Evolutionary conservation across 805 yeast genomes (phyloP), one percentile per base, ranked within the genome.

Genomic region (Ogataea dorogensis): DNA sequence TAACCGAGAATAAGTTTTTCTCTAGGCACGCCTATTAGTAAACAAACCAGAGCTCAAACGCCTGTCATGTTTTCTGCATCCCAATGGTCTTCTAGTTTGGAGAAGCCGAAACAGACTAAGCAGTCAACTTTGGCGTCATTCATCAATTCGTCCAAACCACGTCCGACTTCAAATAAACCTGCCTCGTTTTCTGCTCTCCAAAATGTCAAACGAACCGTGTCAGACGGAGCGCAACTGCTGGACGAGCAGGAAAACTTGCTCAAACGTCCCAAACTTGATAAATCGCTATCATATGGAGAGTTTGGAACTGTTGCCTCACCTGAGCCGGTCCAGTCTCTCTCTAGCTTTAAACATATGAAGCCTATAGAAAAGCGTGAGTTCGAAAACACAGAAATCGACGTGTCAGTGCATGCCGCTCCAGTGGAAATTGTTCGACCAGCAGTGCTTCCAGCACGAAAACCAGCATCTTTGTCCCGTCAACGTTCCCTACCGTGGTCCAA

Each of bases 281-380:
- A 26, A 7, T 11, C 28, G 5, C 9, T 26, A 6, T 33, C 32
- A 5, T 17, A 16, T 27, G 33, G 27, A 8, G 32, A 15, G 15
- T 34, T 34, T 34, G 32, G 33, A 30, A 8, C 15, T 12, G 15
- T 16, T 11, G 33, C 30, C 8, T 10, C 25, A 7, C 7, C 22
- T 7, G 12, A 25, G 17, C n/a, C 20, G 9, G 18, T 17, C 3
- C 8, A 21, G 7, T 18, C 17, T 8, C 12, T 36, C 3, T 24
- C 33, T 11, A 51, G 49, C 26, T 50, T 53, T 28, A 53, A 51
- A 32, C 52, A 51, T 26, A 43, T 44, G 38, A 48, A 39, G 28
- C 54, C 58, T 4, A 40, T 53, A 4, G 43, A 40, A 22, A 38
- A 31, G 12, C 29, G 45, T 15, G 22, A 33, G 8, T 42, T 46